phyloP scores from a whole-genome alignment of 2,329 filamentous ascomycete genomes.

The Aspergillus pseudoviridinutans region DNA sequence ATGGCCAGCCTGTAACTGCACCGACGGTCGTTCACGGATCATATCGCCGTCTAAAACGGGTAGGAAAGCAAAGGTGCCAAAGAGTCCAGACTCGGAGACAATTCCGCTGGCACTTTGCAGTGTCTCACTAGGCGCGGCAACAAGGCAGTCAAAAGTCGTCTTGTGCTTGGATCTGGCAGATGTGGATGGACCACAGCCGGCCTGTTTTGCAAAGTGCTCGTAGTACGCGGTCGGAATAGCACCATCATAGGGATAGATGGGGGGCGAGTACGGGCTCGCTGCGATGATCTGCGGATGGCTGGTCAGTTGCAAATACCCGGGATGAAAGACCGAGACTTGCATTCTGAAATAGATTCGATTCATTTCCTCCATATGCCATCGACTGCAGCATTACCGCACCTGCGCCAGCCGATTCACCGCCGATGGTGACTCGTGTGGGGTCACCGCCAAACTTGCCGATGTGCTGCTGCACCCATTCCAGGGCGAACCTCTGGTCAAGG shows the following conservation, averaged over 20 bases:
- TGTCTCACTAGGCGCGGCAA: conserved; percentile 30
- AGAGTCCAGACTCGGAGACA: conserved; percentile 31
- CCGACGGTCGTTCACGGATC: conserved; percentile 35
- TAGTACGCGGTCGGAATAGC: conserved; percentile 45
- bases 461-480: conserved; percentile 9
- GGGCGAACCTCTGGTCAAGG: conserved; percentile 8
- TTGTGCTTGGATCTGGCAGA: conserved; percentile 12
- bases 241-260: conserved; percentile 51
- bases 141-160: conserved; percentile 40
- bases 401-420: conserved; percentile 6
- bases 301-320: not conserved
- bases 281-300: conserved; percentile 28
- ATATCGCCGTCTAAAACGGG: conserved; percentile 43
- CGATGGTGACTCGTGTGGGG: conserved; percentile 3
- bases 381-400: conserved; percentile 8
- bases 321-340: conserved; percentile 15
- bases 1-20: conserved; percentile 32
- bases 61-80: conserved; percentile 41
- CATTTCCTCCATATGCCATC: conserved; percentile 2
- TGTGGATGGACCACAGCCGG: conserved; percentile 32
- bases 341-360: conserved; percentile 11
- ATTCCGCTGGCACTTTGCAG: conserved; percentile 37
- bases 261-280: conserved; percentile 51
- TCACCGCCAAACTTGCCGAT: conserved; percentile 7
- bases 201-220: conserved; percentile 41